These are phyloP conservation scores for Serpula lacrymans DNA, from an alignment of 768 basidiomycete genomes.

Conservation along the genomic window DNA sequence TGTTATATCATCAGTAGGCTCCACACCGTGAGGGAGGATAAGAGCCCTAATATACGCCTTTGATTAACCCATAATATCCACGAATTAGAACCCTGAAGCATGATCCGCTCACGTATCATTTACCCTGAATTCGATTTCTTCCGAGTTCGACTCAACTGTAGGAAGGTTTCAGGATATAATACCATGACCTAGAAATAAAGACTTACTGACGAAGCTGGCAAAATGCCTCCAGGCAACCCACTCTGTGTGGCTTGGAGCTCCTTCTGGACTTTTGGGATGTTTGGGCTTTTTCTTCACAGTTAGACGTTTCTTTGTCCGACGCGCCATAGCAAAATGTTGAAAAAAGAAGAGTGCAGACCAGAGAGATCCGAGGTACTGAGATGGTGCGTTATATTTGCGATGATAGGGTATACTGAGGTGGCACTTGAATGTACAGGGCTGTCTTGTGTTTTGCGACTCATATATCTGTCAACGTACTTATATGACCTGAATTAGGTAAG, in stretches of 20 bases:
- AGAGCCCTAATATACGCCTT: conserved; percentile 34
- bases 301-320: conserved; percentile 14
- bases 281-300: conserved; percentile 13
- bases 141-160: no score
- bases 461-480: no score
- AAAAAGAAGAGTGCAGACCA: not conserved
- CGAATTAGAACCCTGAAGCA: not conserved
- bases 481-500: no score
- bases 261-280: not conserved
- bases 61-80: no score
- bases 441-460: no score
- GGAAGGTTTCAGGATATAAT: no score
- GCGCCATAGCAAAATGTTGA: conserved; percentile 23
- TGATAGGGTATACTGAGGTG: no score
- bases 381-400: no score
- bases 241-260: conserved; percentile 8
- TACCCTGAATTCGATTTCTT: conserved; percentile 25
- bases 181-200: no score
- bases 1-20: conserved; percentile 23
- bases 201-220: conserved; percentile 12
- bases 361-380: no score
- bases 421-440: no score
- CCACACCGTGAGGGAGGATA: conserved; percentile 35
- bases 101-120: conserved; percentile 34
- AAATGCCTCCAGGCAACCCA: conserved; percentile 14